Evolutionary conservation across 2,329 filamentous ascomycete genomes (phyloP).

Genomic region (Paramyrothecium sp.): DNA sequence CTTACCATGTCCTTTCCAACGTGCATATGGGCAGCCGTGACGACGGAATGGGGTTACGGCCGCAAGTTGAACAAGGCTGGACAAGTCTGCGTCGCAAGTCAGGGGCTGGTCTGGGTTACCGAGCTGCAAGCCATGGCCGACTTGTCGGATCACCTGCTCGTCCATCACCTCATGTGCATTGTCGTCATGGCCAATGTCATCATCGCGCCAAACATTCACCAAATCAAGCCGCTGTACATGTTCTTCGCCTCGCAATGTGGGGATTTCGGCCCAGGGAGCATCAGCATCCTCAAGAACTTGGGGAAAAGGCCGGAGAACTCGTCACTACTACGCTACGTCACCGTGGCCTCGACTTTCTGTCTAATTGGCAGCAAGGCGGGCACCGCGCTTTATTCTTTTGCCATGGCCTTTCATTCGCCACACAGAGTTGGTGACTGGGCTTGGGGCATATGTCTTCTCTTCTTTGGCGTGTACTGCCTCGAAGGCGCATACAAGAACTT

Average conservation of each 20-base stretch:
- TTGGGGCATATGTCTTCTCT: slow-evolving; percentile 14
- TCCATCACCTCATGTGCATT: slow-evolving; percentile 22
- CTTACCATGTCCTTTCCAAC: slow-evolving; percentile 16
- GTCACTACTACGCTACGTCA: slow-evolving; percentile 10
- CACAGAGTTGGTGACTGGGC: slow-evolving; percentile 16
- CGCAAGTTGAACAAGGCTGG: slow-evolving; percentile 15
- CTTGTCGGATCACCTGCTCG: slow-evolving; percentile 17
- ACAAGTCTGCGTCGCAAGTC: slow-evolving; percentile 20
- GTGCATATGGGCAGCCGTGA: slow-evolving; percentile 14
- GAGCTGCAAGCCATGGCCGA: slow-evolving; percentile 13
- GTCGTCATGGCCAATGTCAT: slow-evolving; percentile 16
- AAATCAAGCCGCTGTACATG: slow-evolving; percentile 22
- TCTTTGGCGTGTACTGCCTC: slow-evolving; percentile 19
- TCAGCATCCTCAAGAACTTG: slow-evolving; percentile 14
- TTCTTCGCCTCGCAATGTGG: slow-evolving; percentile 21
- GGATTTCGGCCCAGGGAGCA: slow-evolving; percentile 15
- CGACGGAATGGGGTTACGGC: slow-evolving; percentile 17
- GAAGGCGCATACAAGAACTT: slow-evolving; percentile 12
- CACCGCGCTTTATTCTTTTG: slow-evolving; percentile 13
- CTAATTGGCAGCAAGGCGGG: slow-evolving; percentile 12
- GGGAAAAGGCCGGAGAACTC: slow-evolving; percentile 13
- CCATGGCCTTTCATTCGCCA: slow-evolving; percentile 15
- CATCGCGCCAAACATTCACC: slow-evolving; percentile 17
- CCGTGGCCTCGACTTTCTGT: slow-evolving; percentile 11
- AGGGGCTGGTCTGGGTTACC: slow-evolving; percentile 17